Conservation (phyloP, 441 rosid genomes). For the Pelargonium citronellum region DNA sequence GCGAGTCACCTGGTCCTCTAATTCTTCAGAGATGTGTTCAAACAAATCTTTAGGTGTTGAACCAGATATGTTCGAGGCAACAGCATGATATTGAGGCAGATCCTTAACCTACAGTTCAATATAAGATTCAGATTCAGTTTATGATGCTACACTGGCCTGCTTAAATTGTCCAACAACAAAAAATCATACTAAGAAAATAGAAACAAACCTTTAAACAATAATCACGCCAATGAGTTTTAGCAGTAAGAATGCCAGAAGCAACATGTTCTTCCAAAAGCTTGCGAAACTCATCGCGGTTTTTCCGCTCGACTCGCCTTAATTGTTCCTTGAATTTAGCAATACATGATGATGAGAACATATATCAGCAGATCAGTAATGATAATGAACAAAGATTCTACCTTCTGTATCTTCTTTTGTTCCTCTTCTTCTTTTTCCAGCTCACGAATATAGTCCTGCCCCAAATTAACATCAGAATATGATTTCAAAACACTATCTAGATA, state of each 20-base stretch:
- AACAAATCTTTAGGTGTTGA: conserved; percentile 92
- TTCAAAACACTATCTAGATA: conserved; percentile 11
- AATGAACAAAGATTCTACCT: conserved; percentile 41
- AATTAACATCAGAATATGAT: conserved; percentile 23
- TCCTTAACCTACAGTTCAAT: conserved; percentile 58
- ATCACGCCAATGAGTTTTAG: conserved; percentile 81
- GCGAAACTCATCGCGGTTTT: conserved; percentile 84
- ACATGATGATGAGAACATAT: conserved; percentile 20
- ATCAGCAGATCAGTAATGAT: conserved; percentile 14
- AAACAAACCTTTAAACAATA: conserved; percentile 67
- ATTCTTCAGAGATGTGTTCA: conserved; percentile 77
- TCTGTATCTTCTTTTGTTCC: conserved; percentile 74
- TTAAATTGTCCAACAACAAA: conserved; percentile 8
- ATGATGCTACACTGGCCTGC: background rate
- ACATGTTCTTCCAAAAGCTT: conserved; percentile 77
- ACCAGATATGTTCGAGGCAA: conserved; percentile 81
- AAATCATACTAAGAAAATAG: conserved; percentile 6
- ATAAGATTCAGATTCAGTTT: background rate
- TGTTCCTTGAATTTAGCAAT: conserved; percentile 57
- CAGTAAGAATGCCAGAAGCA: conserved; percentile 65
- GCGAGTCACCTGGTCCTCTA: conserved; percentile 66
- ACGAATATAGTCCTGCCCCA: conserved; percentile 72
- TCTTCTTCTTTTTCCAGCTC: conserved; percentile 91
- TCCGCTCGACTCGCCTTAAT: conserved; percentile 75
- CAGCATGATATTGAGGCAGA: conserved; percentile 73